Conservation (phyloP, 345 rosid species). For the Brassica cretica region DNA sequence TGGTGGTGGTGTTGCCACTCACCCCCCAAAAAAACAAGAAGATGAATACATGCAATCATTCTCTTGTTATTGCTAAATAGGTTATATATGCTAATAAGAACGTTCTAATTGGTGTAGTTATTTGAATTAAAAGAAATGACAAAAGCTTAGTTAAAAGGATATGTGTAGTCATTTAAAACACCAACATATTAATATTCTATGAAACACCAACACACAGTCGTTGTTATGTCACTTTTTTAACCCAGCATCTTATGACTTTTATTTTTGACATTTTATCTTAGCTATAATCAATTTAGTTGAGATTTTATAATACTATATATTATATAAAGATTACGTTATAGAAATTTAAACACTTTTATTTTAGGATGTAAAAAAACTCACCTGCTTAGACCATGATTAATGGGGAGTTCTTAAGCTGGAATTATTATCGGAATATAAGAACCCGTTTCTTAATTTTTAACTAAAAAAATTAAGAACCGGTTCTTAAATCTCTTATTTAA, state of each 20-base stretch:
- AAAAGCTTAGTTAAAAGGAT: not conserved
- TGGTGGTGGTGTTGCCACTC: not conserved
- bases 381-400: too few relatives aligned
- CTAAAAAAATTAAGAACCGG: too few relatives aligned
- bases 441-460: too few relatives aligned
- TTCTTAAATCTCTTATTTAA: too few relatives aligned
- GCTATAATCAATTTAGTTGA: not conserved
- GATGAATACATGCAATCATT: not conserved
- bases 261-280: not conserved
- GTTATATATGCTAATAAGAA: not conserved
- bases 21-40: not conserved
- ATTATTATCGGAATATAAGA: too few relatives aligned
- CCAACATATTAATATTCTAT: not conserved
- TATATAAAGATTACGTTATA: not conserved
- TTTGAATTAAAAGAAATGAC: not conserved
- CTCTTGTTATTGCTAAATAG: not conserved
- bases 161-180: not conserved
- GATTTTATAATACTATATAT: not conserved
- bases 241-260: not conserved
- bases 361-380: not conserved
- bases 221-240: not conserved
- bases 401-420: too few relatives aligned
- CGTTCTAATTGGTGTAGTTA: not conserved
- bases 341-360: not conserved
- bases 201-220: not conserved